Conservation (phyloP, 805 yeast species). For the Lachancea dasiensis region DNA sequence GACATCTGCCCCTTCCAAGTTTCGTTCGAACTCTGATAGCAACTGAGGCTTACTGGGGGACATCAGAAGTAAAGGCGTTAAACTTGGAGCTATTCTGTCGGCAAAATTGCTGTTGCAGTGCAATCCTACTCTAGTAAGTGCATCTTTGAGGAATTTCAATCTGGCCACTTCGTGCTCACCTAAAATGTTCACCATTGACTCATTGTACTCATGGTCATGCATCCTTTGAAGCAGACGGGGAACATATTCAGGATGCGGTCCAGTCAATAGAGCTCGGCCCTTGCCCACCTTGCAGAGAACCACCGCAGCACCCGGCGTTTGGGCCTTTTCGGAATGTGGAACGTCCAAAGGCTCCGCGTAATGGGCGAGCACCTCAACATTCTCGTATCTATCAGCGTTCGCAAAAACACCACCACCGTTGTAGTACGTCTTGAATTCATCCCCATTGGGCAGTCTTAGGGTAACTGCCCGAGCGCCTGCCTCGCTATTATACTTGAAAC, state of each 20-base stretch:
- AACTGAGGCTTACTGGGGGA: constrained; percentile 13
- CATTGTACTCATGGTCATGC: constrained; percentile 28
- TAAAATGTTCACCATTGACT: constrained; percentile 37
- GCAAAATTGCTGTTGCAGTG: constrained; percentile 51
- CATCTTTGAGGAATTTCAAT: constrained; percentile 47
- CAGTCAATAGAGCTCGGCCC: constrained; percentile 73
- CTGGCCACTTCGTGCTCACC: constrained; percentile 43
- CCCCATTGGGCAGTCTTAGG: constrained; percentile 37
- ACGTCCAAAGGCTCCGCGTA: constrained; percentile 57
- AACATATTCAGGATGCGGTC: constrained; percentile 86
- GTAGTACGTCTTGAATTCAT: constrained; percentile 41
- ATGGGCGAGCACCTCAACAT: constrained; percentile 68
- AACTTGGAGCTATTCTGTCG: constrained; percentile 47
- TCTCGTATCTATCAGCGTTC: constrained; percentile 54
- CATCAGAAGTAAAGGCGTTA: constrained; percentile 60
- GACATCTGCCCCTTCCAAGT: constrained; percentile 8
- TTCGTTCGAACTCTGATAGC: constrained; percentile 15
- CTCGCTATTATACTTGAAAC: constrained; percentile 75
- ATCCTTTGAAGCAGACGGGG: constrained; percentile 44
- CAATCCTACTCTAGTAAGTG: constrained; percentile 58
- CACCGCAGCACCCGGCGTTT: constrained; percentile 54
- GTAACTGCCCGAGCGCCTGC: constrained; percentile 62
- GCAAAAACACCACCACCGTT: constrained; percentile 91
- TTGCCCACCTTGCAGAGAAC: constrained; percentile 56
- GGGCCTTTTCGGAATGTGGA: constrained; percentile 29